A percentile compares a stretch with the other conserved stretches of the same genome.
phyloP scores from a whole-genome alignment of 495 filamentous ascomycete species.

The Neurospora sublineolata region DNA sequence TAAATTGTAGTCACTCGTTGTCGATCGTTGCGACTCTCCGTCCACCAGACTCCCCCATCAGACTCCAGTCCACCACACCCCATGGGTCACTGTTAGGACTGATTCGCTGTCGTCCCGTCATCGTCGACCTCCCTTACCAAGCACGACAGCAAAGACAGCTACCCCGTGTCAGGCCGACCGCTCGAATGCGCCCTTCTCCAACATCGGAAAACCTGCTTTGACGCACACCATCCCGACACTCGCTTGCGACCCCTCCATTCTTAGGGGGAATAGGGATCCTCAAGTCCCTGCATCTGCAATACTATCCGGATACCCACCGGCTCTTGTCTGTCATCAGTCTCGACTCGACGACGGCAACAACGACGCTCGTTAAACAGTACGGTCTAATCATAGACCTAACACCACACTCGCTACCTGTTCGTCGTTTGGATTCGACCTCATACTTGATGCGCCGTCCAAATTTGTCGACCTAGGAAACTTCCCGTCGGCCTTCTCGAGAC shows the following conservation, averaged over 20 bases:
- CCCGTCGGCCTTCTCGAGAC: not conserved
- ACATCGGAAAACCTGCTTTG: slow-evolving; percentile 16
- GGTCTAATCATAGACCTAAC: not conserved
- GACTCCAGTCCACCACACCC: not conserved
- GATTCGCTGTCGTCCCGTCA: not conserved
- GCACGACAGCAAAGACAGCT: not conserved
- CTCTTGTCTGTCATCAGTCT: not conserved
- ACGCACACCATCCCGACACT: slow-evolving; percentile 12
- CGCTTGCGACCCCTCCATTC: slow-evolving; percentile 5
- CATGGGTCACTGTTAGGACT: not conserved
- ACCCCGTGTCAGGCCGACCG: not conserved
- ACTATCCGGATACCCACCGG: slow-evolving; percentile 11
- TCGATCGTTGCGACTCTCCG: not conserved
- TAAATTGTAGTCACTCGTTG: not conserved
- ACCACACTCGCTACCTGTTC: not conserved
- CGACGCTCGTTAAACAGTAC: not conserved
- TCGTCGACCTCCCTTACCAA: not conserved
- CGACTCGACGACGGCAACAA: not conserved
- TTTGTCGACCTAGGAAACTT: not conserved
- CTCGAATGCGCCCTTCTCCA: slow-evolving; percentile 9
- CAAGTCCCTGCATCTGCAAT: not conserved
- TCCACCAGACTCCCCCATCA: not conserved
- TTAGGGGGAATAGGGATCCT: not conserved
- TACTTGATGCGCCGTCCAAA: slow-evolving; percentile 22
- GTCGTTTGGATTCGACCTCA: slow-evolving; percentile 20